Percentiles rank a stretch among this genome's conserved stretches.
Evolutionary conservation across 2,329 filamentous ascomycete species (phyloP).

Genomic region (Colletotrichum sp.): DNA sequence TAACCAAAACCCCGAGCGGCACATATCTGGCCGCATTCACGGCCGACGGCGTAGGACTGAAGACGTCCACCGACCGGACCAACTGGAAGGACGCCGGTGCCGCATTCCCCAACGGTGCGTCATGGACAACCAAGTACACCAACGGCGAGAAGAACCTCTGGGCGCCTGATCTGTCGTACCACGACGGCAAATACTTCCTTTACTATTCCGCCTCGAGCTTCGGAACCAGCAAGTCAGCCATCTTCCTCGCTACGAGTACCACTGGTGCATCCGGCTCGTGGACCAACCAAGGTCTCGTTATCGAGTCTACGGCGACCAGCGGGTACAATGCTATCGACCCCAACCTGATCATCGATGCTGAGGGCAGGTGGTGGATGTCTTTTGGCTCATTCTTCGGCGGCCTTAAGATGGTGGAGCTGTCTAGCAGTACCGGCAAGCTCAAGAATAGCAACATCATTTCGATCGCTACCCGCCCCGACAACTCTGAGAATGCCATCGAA

Average conservation of each 20-base stretch:
- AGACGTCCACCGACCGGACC: slow-evolving; percentile 37
- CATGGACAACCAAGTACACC: slow-evolving; percentile 36
- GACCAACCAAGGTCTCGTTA: slow-evolving; percentile 32
- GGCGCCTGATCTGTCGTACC: slow-evolving; percentile 60
- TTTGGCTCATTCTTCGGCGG: slow-evolving; percentile 37
- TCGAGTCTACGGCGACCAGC: slow-evolving; percentile 26
- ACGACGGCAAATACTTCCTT: slow-evolving; percentile 33
- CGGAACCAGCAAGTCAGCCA: slow-evolving; percentile 31
- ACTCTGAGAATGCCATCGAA: slow-evolving; percentile 29
- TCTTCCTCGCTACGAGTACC: slow-evolving; percentile 34
- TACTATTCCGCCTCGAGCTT: slow-evolving; percentile 38
- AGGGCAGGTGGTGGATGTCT: slow-evolving; percentile 34
- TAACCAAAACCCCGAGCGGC: slow-evolving; percentile 31
- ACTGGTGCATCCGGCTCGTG: slow-evolving; percentile 34
- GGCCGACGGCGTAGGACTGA: slow-evolving; percentile 29
- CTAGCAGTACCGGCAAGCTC: slow-evolving; percentile 29
- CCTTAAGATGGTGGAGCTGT: slow-evolving; percentile 32
- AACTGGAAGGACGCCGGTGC: slow-evolving; percentile 31
- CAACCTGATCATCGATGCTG: slow-evolving; percentile 31
- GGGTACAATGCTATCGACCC: slow-evolving; percentile 35
- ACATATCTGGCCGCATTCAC: slow-evolving; percentile 32
- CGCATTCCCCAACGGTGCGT: slow-evolving; percentile 33
- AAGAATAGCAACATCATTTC: slow-evolving; percentile 25
- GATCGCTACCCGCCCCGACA: slow-evolving; percentile 26
- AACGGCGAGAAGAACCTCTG: slow-evolving; percentile 34